Evolutionary conservation across 2,329 filamentous ascomycete genomes (phyloP), one percentile per base, ranked within the genome.

Genomic region (Verticillium albo-atrum): DNA sequence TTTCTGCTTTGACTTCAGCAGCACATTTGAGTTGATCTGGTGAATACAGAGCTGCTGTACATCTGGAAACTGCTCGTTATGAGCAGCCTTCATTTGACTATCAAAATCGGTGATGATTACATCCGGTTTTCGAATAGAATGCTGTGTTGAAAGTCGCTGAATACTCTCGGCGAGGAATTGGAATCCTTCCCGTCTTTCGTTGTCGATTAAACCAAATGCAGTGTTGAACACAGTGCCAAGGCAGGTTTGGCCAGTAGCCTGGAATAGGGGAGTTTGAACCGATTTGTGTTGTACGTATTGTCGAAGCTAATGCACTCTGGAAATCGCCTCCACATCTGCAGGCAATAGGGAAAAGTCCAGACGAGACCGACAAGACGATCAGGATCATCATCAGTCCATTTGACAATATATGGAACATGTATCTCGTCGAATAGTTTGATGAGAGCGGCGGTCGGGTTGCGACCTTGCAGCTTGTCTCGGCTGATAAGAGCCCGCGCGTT

Each of bases 341-440:
- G n/a, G 17, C 58, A 62, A 30, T 59, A 62, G 6, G 58, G 54
- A 27, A 64, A 64, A 1, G 59, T 59, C 58, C 53, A 64, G 34
- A 65, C 58, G 56, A 65, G 47, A 4, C 59, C 57, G 60, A 65
- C 25, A 9, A 65, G 60, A 6, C 62, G 55, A 35, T 60, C 52
- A 2, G 57, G 60, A 2, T 65, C 25, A 51, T 65, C 56, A 15
- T 58, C 42, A 1, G 54, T 58, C 62, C 58, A 66, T 35, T 65
- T 63, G 3, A 57, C 58, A 55, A 65, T 27, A 55, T 66, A 65
- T 23, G 58, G 61, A 56, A 65, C 56, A 2, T 60, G 34, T 20
- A 20, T 57, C 54, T 65, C 50, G 52, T 66, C 57, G 42, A 66
- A 65, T 9, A 61, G 58, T 54, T 63, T 64, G 42, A 66, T 63